Evolutionary conservation across 257 asterid genomes (phyloP), one percentile per base, ranked within the genome.

Genomic region (Plantago elongata): DNA sequence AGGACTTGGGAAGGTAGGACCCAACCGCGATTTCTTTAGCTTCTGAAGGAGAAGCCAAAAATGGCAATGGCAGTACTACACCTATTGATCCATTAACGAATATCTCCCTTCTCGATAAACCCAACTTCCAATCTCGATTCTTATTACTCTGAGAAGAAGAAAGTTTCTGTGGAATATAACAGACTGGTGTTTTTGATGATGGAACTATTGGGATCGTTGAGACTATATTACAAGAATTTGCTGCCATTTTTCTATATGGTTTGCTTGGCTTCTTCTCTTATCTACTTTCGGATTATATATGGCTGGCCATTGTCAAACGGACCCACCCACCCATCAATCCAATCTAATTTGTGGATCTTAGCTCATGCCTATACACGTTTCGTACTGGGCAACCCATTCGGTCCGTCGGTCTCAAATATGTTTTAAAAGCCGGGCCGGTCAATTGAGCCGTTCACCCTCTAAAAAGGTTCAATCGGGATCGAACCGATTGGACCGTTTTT

Each of bases 1-100:
- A 81, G 11, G 88, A 85, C 0, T 82, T 76, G 46, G 96, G 99
- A 22, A 93, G 84, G 78, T 77, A 93, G 12, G 96, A 63, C 4
- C 97, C 99, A 49, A 87, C 95, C 67, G 85, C 99, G 13, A 87
- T 82, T 67, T 93, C 97, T 68, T 83, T 82, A 55, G 97, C 89
- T 1, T 52, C 48, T 2, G 95, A 73, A 15, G 81, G 76, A 9
- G 78, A 52, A 9, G 71, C 14, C 10, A 78, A 3, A 34, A 34
- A 7, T 5, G 40, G 30, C 4, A 81, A 67, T 45, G 96, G 89
- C 69, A 79, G 60, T 52, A 81, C 54, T 52, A 81, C 54, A 64
- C 79, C 79, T 59, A 74, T 63, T 9, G 85, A 83, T 50, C 88
- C 83, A 57, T 79, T 88, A 67, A 88, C 56, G 62, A 88, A 73